Conservation (phyloP, 305 asterid genomes). For the Euphrasia arctica region DNA sequence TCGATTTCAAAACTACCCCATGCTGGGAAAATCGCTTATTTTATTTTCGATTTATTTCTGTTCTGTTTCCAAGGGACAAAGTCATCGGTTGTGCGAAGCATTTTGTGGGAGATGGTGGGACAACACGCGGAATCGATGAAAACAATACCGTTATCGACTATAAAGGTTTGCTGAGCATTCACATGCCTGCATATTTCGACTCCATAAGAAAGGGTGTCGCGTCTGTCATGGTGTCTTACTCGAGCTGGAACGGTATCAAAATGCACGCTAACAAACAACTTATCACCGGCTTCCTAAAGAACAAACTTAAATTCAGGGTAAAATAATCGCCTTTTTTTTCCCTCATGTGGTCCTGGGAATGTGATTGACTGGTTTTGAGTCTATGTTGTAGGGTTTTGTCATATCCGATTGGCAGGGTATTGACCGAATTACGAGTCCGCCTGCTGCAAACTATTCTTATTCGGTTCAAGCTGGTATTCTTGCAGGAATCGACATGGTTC, state of each 20-base stretch:
- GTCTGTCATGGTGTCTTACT: background rate
- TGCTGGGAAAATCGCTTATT: background rate
- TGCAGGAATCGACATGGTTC: constrained; percentile 4
- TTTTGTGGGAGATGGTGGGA: constrained; percentile 3
- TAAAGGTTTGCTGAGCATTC: constrained; percentile 1
- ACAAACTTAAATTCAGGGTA: constrained; percentile 2
- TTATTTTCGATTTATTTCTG: background rate
- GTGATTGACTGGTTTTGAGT: background rate
- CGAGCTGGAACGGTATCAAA: background rate
- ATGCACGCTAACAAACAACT: background rate
- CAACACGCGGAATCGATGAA: background rate
- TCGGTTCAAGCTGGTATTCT: constrained; percentile 4
- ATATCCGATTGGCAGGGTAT: constrained; percentile 4
- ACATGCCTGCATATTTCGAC: constrained; percentile 1
- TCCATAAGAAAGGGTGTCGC: background rate
- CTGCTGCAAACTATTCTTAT: background rate
- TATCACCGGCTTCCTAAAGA: background rate
- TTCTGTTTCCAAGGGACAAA: background rate
- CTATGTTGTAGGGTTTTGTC: constrained; percentile 1
- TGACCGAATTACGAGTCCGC: background rate
- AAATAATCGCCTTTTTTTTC: background rate
- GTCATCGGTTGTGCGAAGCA: background rate
- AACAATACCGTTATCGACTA: background rate
- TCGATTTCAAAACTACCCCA: background rate
- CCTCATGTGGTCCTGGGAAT: background rate